Base-by-base conservation (phyloP, 257 asterid genomes). In the Jacaranda copaia region DNA sequence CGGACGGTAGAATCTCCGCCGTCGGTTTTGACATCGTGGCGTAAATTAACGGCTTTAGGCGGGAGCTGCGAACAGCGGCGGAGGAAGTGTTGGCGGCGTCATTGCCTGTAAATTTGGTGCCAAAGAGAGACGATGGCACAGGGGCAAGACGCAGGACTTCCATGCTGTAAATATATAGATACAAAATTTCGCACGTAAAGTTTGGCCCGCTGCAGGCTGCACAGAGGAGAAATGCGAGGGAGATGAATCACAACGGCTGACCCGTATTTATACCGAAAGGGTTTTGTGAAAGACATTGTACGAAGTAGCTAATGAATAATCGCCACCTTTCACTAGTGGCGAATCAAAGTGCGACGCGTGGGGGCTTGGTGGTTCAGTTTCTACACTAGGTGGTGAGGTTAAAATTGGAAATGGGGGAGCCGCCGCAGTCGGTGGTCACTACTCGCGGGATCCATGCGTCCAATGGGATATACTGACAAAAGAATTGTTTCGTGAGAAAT, bases 131-230 rank as follows among this genome's bases (percentile, higher is more conserved):
- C 56, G 92, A 49, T 49, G 77, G 89, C 7, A 81, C 70, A 6
- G 86, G 85, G 35, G 80, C 66, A n/a, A 87, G 79, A 40, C 81
- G 81, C 53, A 89, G 81, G 68, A 68, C 86, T 9, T 85, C 93
- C 97, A 89, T 92, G 46, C 7, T 1, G 15, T 40, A 35, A 25
- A 7, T 53, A 39, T 46, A 62, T 32, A 25, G 42, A 65, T 18
- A 59, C 7, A 6, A 39, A 59, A 15, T 40, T 42, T 9, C 8
- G 56, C 11, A 39, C 16, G 64, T 40, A 11, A 20, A 25, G 18
- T 19, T 19, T 8, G 63, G 43, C 35, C 70, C 78, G 53, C 75
- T n/a, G 51, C 56, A 58, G 74, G 53, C 75, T n/a, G 51, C 56
- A 58, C 55, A 60, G 62, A 13, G 68, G 35, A 69, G 32, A 67